Conservation (phyloP, 2,329 filamentous ascomycete species). For the Clarireedia sp. region DNA sequence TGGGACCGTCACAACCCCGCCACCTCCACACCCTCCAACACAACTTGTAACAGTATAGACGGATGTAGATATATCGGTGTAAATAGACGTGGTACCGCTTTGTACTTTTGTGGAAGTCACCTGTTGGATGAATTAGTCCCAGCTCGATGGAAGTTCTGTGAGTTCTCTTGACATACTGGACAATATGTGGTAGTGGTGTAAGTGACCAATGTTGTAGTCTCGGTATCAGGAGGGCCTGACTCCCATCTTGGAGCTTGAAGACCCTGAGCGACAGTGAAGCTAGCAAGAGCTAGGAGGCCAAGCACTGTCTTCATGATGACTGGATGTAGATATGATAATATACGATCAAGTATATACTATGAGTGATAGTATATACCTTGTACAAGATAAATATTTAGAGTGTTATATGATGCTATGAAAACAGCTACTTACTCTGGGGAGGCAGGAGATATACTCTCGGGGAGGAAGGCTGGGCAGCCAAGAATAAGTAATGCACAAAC, state of each 20-base stretch:
- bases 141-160: background rate
- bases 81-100: background rate
- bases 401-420: slow-evolving; percentile 1
- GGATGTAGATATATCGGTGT: slow-evolving; percentile 1
- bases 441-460: slow-evolving; percentile 1
- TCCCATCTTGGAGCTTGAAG: slow-evolving; percentile 6
- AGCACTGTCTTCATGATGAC: slow-evolving; percentile 3
- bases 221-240: slow-evolving; percentile 2
- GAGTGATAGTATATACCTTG: slow-evolving; percentile 2
- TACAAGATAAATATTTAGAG: slow-evolving; percentile 5
- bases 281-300: slow-evolving; percentile 9
- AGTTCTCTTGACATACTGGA: background rate
- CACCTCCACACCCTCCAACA: slow-evolving; percentile 3
- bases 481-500: slow-evolving; percentile 5
- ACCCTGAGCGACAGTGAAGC: slow-evolving; percentile 5
- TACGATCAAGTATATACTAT: background rate
- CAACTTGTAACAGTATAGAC: slow-evolving; percentile 3
- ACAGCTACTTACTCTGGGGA: background rate
- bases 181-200: slow-evolving; percentile 8
- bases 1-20: slow-evolving; percentile 7
- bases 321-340: background rate
- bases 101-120: slow-evolving; percentile 3
- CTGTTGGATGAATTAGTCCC: background rate
- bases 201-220: slow-evolving; percentile 4
- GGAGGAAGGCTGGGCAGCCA: background rate